Evolutionary conservation across 768 basidiomycete species (phyloP).

Genomic region (Podaxis sp.): DNA sequence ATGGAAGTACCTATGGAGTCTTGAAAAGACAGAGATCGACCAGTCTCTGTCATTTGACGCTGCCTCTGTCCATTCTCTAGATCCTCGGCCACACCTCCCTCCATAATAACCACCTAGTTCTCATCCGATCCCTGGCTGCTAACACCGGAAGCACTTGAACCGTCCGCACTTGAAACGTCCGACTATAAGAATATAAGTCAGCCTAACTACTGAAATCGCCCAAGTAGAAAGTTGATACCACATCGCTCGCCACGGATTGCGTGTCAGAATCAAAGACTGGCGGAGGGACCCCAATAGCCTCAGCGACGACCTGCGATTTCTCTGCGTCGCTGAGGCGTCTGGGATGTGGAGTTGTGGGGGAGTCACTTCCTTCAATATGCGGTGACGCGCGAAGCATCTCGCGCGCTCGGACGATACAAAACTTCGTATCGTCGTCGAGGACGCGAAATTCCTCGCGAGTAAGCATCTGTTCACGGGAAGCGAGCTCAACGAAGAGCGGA

Average conservation of each 20-base stretch:
- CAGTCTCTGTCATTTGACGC: background rate
- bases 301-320: background rate
- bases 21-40: background rate
- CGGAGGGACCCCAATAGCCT: background rate
- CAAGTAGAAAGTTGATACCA: background rate
- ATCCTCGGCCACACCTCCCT: background rate
- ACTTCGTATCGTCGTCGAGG: slow-evolving; percentile 3
- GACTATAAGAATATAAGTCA: background rate
- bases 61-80: background rate
- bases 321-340: background rate
- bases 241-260: background rate
- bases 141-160: no score
- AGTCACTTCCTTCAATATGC: background rate
- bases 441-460: slow-evolving; percentile 1
- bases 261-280: background rate
- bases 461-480: background rate
- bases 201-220: background rate
- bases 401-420: background rate
- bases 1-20: background rate
- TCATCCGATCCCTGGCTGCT: no score
- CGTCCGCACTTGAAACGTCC: background rate
- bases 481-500: background rate
- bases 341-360: background rate
- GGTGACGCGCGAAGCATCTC: background rate
- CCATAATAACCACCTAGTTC: background rate